Evolutionary conservation across 192 early-diverging fungal genomes (phyloP), one percentile per base, ranked within the genome.

Genomic region (Rhizophagus sp.): DNA sequence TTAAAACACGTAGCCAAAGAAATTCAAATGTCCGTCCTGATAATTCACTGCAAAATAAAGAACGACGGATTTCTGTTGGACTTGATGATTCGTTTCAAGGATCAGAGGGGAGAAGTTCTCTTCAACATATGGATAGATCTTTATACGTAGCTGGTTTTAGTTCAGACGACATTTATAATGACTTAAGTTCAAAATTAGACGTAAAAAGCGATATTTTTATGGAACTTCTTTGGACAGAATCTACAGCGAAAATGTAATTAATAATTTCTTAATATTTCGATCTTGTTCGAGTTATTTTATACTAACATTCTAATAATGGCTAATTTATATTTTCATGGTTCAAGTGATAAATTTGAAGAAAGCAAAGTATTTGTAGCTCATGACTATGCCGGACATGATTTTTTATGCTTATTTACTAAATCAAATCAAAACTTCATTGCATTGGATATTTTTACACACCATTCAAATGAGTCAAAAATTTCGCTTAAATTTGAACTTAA

Each of bases 321-420:
- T 81, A n/a, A 63, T 24, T 17, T 66, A 8, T n/a, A 50, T 36
- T 61, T 27, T 78, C 22, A 13, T 13, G 10, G 57, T 61, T n/a
- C 30, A 52, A 79, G 77, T 19, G 41, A 27, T 69, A 52, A 44
- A 41, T 22, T 81, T 80, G 81, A 67, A 41, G 33, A 22, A 62
- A 80, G 79, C n/a, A 75, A 11, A 17, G 75, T 83, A 15, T 83
- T 85, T 24, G 81, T 80, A 24, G 85, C 83, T 7, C 83, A 86
- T 63, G 76, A 67, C 0, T 47, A 76, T 30, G 83, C 83, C 57
- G 82, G 83, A 11, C 72, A 74, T 4, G 74, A 78, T 41, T 73
- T 84, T 1, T 47, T 86, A 19, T 78, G 85, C 15, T 63, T 86
- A 19, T 76, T 84, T 52, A 76, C 79, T 57, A 69, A 65, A 33